phyloP scores from a whole-genome alignment of 2,329 filamentous ascomycete genomes.

The Cryphonectria radicalis region DNA sequence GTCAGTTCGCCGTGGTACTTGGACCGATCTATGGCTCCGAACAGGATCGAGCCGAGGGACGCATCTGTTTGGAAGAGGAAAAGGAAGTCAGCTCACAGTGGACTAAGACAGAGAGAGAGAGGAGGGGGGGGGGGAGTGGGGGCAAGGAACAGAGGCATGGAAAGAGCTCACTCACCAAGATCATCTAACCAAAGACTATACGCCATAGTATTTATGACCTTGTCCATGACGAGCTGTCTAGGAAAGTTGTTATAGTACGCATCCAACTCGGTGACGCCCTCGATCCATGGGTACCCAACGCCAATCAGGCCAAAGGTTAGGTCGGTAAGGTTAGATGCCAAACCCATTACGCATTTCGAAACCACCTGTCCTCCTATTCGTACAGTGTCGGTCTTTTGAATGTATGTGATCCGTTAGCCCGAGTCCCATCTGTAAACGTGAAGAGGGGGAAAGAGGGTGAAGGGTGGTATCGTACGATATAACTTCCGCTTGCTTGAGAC shows the following conservation, averaged over 20 bases:
- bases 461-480: neutral
- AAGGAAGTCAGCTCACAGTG: neutral
- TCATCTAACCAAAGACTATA: slow-evolving; percentile 17
- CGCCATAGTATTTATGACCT: neutral
- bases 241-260: neutral
- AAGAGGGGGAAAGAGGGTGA: too few species aligned
- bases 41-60: slow-evolving; percentile 12
- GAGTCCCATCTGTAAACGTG: neutral
- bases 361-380: neutral
- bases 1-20: slow-evolving; percentile 14
- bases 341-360: neutral
- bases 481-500: neutral
- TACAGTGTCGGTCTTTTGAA: neutral
- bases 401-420: neutral
- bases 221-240: neutral
- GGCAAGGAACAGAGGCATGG: too few species aligned
- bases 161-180: neutral
- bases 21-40: slow-evolving; percentile 17
- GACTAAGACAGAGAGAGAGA: too few species aligned
- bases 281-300: slow-evolving; percentile 2
- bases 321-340: neutral
- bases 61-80: neutral
- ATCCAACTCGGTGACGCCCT: neutral
- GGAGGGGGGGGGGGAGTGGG: too few species aligned
- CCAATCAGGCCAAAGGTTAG: neutral